These are phyloP conservation scores for Cystoderma amianthinum DNA, from an alignment of 768 basidiomycete genomes.

Conservation along the genomic window DNA sequence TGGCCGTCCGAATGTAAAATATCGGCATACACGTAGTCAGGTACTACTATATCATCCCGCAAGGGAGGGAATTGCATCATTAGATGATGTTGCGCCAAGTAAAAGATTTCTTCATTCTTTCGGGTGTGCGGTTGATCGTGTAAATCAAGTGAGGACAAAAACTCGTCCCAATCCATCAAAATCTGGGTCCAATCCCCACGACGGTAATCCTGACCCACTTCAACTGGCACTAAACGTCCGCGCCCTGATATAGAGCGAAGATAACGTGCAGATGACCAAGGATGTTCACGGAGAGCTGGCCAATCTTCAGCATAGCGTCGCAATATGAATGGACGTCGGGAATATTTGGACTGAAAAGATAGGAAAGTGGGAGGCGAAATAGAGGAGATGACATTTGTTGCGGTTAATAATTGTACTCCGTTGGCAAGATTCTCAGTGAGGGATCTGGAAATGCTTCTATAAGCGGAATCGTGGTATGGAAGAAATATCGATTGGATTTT, in stretches of 20 bases:
- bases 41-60: conserved; percentile 68
- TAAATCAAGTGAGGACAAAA: conserved; percentile 46
- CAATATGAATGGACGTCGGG: conserved; percentile 65
- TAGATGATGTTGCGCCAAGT: conserved; percentile 90
- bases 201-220: conserved; percentile 83
- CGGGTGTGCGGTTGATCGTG: conserved; percentile 16
- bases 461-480: conserved; percentile 6
- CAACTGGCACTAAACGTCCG: conserved; percentile 85
- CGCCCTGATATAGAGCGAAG: conserved; percentile 66
- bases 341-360: conserved; percentile 39
- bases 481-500: conserved; percentile 38
- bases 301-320: conserved; percentile 57
- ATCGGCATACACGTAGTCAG: conserved; percentile 81
- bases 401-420: conserved; percentile 9
- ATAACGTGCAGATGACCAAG: conserved; percentile 70
- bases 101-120: conserved; percentile 32
- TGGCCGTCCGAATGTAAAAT: conserved; percentile 38
- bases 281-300: conserved; percentile 67
- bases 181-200: conserved; percentile 73
- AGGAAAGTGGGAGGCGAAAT: conserved; percentile 52
- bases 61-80: conserved; percentile 79
- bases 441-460: conserved; percentile 1
- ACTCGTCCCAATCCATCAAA: conserved; percentile 72
- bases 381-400: conserved; percentile 26
- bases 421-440: neutral